Evolutionary conservation across 2,329 filamentous ascomycete genomes (phyloP).

Genomic region (Fusarium nanum): DNA sequence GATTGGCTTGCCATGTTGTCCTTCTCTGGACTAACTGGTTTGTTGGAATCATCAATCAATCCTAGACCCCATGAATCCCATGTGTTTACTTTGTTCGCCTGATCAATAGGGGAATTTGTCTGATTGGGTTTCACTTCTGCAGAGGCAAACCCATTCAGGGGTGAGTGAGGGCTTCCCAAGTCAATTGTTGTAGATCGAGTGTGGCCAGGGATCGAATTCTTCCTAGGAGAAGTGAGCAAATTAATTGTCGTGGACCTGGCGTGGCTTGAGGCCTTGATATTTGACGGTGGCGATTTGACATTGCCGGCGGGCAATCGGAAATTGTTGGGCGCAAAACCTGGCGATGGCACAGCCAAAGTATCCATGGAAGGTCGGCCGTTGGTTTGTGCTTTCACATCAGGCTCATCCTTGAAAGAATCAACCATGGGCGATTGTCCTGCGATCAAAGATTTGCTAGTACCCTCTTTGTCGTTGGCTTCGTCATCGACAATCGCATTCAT

Average conservation of each 20-base stretch:
- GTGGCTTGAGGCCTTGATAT: conserved; percentile 18
- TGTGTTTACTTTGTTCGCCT: conserved; percentile 16
- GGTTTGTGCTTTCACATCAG: not conserved
- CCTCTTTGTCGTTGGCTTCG: not conserved
- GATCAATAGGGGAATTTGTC: conserved; percentile 12
- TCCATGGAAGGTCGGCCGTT: conserved; percentile 29
- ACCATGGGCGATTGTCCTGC: conserved; percentile 14
- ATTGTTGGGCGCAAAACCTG: conserved; percentile 8
- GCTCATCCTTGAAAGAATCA: not conserved
- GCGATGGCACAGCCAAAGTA: conserved; percentile 1
- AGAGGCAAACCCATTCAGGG: conserved; percentile 24
- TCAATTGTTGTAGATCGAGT: conserved; percentile 36
- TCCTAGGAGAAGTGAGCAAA: conserved; percentile 11
- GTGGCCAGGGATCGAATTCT: conserved; percentile 20
- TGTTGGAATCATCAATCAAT: conserved; percentile 26
- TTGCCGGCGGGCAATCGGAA: not conserved
- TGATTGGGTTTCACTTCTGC: conserved; percentile 23
- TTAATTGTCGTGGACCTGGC: conserved; percentile 38
- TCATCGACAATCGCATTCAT: conserved; percentile 30
- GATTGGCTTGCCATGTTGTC: conserved; percentile 9
- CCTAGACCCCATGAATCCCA: conserved; percentile 42
- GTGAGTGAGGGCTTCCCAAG: conserved; percentile 18
- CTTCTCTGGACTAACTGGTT: conserved; percentile 16
- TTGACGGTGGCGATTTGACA: not conserved
- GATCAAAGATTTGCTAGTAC: conserved; percentile 18